phyloP scores from a whole-genome alignment of 108 stramenopile genomes.

The Epipyxis sp. region DNA sequence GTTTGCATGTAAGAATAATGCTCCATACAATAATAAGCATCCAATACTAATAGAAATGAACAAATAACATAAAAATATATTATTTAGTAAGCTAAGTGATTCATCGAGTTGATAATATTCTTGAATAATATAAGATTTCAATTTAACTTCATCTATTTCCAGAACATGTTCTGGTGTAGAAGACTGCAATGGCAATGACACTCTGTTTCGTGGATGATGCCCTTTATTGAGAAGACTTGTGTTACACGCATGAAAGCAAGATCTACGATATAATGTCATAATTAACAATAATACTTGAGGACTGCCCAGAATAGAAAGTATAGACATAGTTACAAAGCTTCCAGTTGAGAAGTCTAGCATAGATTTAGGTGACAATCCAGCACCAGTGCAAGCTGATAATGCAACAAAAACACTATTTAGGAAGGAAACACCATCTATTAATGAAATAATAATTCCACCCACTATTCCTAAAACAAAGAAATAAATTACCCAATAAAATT shows the following conservation, averaged over 20 bases:
- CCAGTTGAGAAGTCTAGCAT: constrained; percentile 10
- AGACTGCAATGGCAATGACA: background rate
- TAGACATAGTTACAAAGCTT: background rate
- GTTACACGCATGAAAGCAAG: background rate
- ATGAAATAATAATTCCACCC: background rate
- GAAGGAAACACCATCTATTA: background rate
- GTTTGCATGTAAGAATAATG: background rate
- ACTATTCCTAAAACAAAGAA: background rate
- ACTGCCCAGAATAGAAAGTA: background rate
- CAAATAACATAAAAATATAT: constrained; percentile 47
- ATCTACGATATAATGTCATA: background rate
- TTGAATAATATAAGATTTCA: background rate
- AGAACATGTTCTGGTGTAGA: background rate
- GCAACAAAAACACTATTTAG: background rate
- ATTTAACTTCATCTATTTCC: too few species aligned
- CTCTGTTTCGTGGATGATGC: background rate
- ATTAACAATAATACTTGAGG: background rate
- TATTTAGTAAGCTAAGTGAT: constrained; percentile 39
- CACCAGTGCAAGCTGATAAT: background rate
- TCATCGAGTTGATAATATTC: background rate
- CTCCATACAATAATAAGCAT: background rate
- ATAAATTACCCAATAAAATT: background rate
- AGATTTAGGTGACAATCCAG: background rate
- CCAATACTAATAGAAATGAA: background rate
- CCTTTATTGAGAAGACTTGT: background rate